These are phyloP conservation scores for Pilasporangium apinafurcum DNA, from an alignment of 352 stramenopile genomes.

Conservation along the genomic window DNA sequence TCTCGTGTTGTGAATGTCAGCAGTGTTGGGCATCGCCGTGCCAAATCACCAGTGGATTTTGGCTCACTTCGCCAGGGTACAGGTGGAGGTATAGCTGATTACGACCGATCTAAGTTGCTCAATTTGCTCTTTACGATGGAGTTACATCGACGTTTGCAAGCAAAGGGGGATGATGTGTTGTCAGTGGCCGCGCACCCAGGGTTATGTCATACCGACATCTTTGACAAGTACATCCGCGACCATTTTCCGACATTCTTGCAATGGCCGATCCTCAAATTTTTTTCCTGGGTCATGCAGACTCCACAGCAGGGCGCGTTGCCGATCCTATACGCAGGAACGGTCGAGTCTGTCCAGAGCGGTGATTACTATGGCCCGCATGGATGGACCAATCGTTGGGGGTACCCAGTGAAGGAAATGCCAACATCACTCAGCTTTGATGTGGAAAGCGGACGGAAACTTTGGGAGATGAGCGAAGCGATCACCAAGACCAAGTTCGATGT, in stretches of 20 bases:
- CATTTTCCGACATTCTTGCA: constrained; percentile 10
- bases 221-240: constrained; percentile 21
- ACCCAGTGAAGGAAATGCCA: constrained; percentile 8
- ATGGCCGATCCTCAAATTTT: constrained; percentile 2
- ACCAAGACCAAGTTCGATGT: constrained; percentile 4
- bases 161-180: constrained; percentile 16
- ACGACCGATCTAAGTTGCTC: constrained; percentile 40
- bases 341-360: constrained; percentile 4
- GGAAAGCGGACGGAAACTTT: constrained; percentile 6
- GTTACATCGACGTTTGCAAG: constrained; percentile 25
- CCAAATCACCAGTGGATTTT: constrained; percentile 19
- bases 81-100: constrained; percentile 16
- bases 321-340: constrained; percentile 3
- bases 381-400: constrained; percentile 4
- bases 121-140: constrained; percentile 48
- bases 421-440: constrained; percentile 6
- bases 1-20: constrained; percentile 36
- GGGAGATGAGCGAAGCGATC: constrained; percentile 8
- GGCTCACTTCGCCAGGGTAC: constrained; percentile 13
- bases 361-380: constrained; percentile 3
- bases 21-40: constrained; percentile 23
- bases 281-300: background rate
- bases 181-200: constrained; percentile 31
- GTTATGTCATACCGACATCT: constrained; percentile 27
- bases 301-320: background rate